Evolutionary conservation across 306 rosid genomes (phyloP).

Genomic region (Carpinus viminea): DNA sequence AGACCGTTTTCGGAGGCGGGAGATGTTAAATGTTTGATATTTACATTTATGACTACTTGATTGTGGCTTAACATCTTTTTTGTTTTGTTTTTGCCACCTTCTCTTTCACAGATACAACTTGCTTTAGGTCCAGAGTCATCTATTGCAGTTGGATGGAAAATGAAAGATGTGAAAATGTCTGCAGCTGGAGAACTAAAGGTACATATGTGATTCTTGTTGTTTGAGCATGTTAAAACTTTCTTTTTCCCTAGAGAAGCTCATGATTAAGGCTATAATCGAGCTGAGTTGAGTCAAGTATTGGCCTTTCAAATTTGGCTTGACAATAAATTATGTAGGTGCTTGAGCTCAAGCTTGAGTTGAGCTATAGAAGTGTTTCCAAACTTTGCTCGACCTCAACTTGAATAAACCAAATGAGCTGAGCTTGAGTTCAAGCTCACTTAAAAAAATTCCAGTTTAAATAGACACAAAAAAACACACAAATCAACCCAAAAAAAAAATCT

Average conservation of each 20-base stretch:
- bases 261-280: background rate
- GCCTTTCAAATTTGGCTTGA: background rate
- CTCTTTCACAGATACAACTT: conserved; percentile 69
- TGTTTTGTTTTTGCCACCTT: conserved; percentile 20
- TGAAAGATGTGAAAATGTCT: conserved; percentile 68
- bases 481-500: conserved; percentile 26
- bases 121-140: conserved; percentile 78
- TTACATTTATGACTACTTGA: background rate
- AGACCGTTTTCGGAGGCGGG: conserved; percentile 12
- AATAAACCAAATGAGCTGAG: too few species aligned
- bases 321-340: too few species aligned
- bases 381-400: too few species aligned
- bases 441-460: background rate
- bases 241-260: background rate
- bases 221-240: conserved; percentile 9
- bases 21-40: conserved; percentile 4
- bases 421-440: too few species aligned
- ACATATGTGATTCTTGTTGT: conserved; percentile 32
- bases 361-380: too few species aligned
- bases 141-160: conserved; percentile 86
- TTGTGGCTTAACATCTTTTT: conserved; percentile 12
- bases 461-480: conserved; percentile 24
- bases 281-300: background rate
- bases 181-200: conserved; percentile 94
- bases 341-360: too few species aligned